Evolutionary conservation across 805 yeast genomes (phyloP).

Genomic region (Ogataea siamensis): DNA sequence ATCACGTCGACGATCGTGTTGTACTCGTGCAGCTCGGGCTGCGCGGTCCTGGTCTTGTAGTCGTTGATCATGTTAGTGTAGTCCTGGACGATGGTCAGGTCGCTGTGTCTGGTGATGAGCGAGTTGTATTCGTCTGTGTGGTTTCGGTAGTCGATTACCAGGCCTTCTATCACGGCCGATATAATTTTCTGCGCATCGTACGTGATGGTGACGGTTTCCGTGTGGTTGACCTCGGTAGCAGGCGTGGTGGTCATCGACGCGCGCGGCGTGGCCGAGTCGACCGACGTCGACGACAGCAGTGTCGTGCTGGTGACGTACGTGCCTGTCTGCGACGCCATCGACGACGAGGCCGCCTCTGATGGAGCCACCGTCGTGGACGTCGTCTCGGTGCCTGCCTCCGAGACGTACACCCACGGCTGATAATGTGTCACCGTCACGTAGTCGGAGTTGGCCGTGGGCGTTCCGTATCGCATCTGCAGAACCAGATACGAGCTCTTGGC

Average conservation of each 20-base stretch:
- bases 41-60: slow-evolving; percentile 7
- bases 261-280: slow-evolving; percentile 4
- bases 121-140: slow-evolving; percentile 6
- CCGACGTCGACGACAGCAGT: slow-evolving; percentile 4
- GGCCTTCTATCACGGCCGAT: slow-evolving; percentile 14
- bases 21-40: slow-evolving; percentile 9
- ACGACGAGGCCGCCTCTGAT: slow-evolving; percentile 2
- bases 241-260: slow-evolving; percentile 3
- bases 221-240: slow-evolving; percentile 1
- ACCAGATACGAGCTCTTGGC: slow-evolving; percentile 11
- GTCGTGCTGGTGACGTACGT: slow-evolving; percentile 4
- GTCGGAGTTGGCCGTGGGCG: slow-evolving; percentile 2
- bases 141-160: slow-evolving; percentile 13
- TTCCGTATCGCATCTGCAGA: slow-evolving; percentile 6
- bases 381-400: slow-evolving; percentile 1
- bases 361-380: background rate
- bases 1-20: slow-evolving; percentile 8
- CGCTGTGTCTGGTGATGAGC: slow-evolving; percentile 6
- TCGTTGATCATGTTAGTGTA: slow-evolving; percentile 13
- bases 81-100: slow-evolving; percentile 9
- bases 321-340: slow-evolving; percentile 4
- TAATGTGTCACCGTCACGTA: slow-evolving; percentile 8
- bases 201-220: slow-evolving; percentile 4
- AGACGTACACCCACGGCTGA: slow-evolving; percentile 11
- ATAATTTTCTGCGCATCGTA: slow-evolving; percentile 6